phyloP scores from a whole-genome alignment of 176 grass and related monocot species.

The Puya raimondii region DNA sequence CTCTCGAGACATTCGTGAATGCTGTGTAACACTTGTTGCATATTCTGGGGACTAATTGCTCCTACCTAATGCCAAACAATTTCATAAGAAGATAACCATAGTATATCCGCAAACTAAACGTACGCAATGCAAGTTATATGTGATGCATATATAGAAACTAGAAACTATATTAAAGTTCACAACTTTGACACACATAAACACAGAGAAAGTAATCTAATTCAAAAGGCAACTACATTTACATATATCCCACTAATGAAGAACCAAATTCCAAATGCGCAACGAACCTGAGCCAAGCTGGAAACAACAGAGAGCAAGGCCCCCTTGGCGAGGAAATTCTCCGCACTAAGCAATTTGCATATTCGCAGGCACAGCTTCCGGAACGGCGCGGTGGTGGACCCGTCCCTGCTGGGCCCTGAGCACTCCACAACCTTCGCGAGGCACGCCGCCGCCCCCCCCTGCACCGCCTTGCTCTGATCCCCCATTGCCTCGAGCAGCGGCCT shows the following conservation, averaged over 20 bases:
- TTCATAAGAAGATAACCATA: background rate
- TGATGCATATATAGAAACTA: too few relatives aligned
- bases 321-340: conserved; percentile 75
- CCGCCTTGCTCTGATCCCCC: conserved; percentile 81
- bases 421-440: conserved; percentile 81
- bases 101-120: background rate
- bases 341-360: conserved; percentile 68
- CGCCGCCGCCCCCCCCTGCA: conserved; percentile 69
- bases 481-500: conserved; percentile 86
- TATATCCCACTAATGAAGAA: too few relatives aligned
- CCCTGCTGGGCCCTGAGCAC: conserved; percentile 15
- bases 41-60: conserved; percentile 79
- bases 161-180: too few relatives aligned
- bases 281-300: conserved; percentile 69
- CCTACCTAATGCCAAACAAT: conserved; percentile 57
- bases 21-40: conserved; percentile 76
- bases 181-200: too few relatives aligned
- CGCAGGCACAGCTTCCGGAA: conserved; percentile 71
- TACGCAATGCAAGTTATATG: too few relatives aligned
- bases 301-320: conserved; percentile 64
- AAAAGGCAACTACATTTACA: too few relatives aligned
- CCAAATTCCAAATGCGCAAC: too few relatives aligned
- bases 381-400: conserved; percentile 3
- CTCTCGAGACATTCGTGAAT: conserved; percentile 86
- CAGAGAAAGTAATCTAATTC: background rate